Percentiles rank a stretch among this genome's conserved stretches.
These are phyloP conservation scores for Ogataea methanolica DNA, from an alignment of 805 yeast species.

Conservation along the genomic window DNA sequence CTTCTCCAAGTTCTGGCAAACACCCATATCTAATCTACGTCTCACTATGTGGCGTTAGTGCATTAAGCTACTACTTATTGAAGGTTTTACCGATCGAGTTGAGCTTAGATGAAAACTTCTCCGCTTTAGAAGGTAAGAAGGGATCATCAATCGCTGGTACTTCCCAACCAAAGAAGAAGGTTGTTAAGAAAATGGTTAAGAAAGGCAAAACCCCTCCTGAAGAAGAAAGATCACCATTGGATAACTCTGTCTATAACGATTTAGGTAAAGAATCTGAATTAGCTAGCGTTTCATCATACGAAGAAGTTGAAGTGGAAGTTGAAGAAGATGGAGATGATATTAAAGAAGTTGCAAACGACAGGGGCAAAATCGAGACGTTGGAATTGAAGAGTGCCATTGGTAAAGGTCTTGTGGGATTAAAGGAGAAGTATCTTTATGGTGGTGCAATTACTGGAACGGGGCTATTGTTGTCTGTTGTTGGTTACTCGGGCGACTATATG, in stretches of 20 bases:
- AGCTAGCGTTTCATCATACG: slow-evolving; percentile 18
- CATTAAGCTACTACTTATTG: slow-evolving; percentile 29
- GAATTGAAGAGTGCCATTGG: slow-evolving; percentile 34
- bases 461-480: slow-evolving; percentile 46
- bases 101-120: too few species aligned
- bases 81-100: slow-evolving; percentile 23
- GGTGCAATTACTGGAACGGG: slow-evolving; percentile 40
- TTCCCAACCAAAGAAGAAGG: slow-evolving; percentile 5
- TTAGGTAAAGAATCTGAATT: slow-evolving; percentile 28
- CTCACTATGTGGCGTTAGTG: slow-evolving; percentile 47
- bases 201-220: slow-evolving; percentile 8
- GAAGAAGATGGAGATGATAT: slow-evolving; percentile 24
- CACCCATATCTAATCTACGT: slow-evolving; percentile 75
- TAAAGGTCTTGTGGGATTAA: slow-evolving; percentile 30
- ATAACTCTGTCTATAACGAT: slow-evolving; percentile 41
- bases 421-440: slow-evolving; percentile 36
- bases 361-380: slow-evolving; percentile 29
- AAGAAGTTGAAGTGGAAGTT: slow-evolving; percentile 22
- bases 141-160: too few species aligned
- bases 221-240: slow-evolving; percentile 38
- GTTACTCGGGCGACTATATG: slow-evolving; percentile 50
- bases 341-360: slow-evolving; percentile 32
- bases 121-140: too few species aligned
- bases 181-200: slow-evolving; percentile 21
- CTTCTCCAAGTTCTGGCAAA: slow-evolving; percentile 50